Conservation (phyloP, 352 stramenopile genomes). For the Pythium sukuiense region DNA sequence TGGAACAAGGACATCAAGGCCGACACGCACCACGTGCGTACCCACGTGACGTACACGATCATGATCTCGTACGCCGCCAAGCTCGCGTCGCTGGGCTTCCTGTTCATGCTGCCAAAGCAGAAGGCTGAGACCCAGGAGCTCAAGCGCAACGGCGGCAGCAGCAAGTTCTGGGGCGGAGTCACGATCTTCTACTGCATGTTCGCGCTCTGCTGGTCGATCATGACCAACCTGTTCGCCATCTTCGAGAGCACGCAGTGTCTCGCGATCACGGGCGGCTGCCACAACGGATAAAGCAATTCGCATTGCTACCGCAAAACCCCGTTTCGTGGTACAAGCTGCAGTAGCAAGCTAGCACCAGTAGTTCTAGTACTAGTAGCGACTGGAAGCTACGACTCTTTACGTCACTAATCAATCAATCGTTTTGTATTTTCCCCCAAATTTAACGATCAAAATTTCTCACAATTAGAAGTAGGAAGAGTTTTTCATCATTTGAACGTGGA, state of each 20-base stretch:
- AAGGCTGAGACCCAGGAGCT: conserved; percentile 34
- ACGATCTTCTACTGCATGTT: conserved; percentile 31
- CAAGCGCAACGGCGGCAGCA: conserved; percentile 30
- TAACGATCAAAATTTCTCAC: neutral
- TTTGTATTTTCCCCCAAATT: conserved; percentile 1
- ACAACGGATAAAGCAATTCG: neutral
- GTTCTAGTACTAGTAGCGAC: neutral
- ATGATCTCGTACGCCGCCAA: conserved; percentile 33
- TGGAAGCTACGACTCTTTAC: neutral
- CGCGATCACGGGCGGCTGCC: conserved; percentile 27
- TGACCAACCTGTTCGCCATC: conserved; percentile 34
- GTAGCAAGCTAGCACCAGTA: neutral
- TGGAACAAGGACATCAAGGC: conserved; percentile 30
- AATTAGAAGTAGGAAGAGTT: no score
- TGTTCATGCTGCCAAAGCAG: conserved; percentile 32
- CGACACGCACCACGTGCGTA: conserved; percentile 31
- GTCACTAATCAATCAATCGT: neutral
- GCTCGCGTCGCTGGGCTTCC: conserved; percentile 26
- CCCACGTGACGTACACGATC: conserved; percentile 34
- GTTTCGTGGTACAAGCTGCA: no score
- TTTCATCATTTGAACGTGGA: no score
- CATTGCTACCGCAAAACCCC: no score
- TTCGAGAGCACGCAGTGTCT: conserved; percentile 37
- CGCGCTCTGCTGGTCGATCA: conserved; percentile 29
- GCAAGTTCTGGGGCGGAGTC: conserved; percentile 20